Percentiles rank a stretch among this genome's conserved stretches.
Evolutionary conservation across 1,284 basidiomycete species (phyloP).

Genomic region (Sporisorium iseilematis-ciliati): DNA sequence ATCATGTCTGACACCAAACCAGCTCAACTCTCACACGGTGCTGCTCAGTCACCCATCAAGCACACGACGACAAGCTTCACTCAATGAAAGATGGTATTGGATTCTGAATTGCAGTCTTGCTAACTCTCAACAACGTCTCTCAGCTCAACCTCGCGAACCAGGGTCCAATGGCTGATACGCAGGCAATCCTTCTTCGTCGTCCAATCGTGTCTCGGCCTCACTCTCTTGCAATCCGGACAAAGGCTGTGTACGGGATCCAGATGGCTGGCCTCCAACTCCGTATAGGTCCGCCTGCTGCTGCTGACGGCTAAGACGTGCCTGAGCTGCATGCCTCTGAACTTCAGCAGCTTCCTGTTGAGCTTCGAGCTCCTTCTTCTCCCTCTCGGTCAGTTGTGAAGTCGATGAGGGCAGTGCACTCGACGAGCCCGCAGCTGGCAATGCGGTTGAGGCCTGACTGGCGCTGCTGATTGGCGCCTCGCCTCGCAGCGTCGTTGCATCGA

Average conservation of each 20-base stretch:
- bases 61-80: background rate
- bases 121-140: background rate
- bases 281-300: slow-evolving; percentile 41
- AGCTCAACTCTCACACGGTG: background rate
- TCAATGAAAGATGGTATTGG: background rate
- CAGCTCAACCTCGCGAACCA: slow-evolving; percentile 11
- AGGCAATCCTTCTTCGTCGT: slow-evolving; percentile 39
- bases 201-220: slow-evolving; percentile 25
- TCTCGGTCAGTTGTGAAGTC: slow-evolving; percentile 13
- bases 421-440: slow-evolving; percentile 13
- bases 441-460: background rate
- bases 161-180: slow-evolving; percentile 41
- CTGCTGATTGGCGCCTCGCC: slow-evolving; percentile 7
- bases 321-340: slow-evolving; percentile 37
- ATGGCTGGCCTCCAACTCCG: slow-evolving; percentile 19
- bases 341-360: slow-evolving; percentile 37
- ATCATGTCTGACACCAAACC: no score
- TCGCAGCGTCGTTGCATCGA: slow-evolving; percentile 27
- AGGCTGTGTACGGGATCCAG: slow-evolving; percentile 14
- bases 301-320: slow-evolving; percentile 35
- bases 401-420: slow-evolving; percentile 6
- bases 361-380: slow-evolving; percentile 44
- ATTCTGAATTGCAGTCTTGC: background rate
- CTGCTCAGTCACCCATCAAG: background rate
- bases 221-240: slow-evolving; percentile 39